Evolutionary conservation across 345 rosid species (phyloP).

Genomic region (Populus alba): DNA sequence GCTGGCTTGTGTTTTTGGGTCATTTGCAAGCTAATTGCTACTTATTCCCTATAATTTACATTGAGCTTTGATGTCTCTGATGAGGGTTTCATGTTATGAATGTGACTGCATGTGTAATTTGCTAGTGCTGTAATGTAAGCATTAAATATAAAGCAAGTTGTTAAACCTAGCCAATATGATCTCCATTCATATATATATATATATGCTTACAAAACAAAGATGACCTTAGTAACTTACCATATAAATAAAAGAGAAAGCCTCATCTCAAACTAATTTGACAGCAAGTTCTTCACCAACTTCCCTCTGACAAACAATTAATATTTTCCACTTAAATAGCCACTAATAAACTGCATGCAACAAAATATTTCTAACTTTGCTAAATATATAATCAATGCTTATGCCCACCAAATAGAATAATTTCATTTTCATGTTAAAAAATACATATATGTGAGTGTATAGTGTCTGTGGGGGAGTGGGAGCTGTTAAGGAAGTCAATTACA

Average conservation of each 20-base stretch:
- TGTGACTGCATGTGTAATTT: too few relatives aligned
- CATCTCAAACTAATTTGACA: constrained; percentile 3
- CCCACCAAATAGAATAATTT: neutral
- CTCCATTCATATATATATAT: neutral
- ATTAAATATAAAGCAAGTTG: too few relatives aligned
- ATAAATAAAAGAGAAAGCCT: neutral
- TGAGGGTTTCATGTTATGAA: neutral
- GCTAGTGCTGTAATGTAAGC: too few relatives aligned
- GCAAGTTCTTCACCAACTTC: constrained; percentile 16
- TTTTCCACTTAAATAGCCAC: neutral
- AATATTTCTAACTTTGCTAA: neutral
- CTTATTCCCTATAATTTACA: neutral
- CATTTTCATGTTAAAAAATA: neutral
- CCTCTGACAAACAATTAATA: constrained; percentile 4
- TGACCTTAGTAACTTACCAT: neutral
- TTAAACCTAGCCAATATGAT: neutral
- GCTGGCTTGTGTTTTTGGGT: neutral
- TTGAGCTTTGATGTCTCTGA: neutral
- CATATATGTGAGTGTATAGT: neutral
- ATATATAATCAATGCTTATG: neutral
- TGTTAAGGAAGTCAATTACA: neutral
- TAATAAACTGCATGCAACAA: constrained; percentile 12
- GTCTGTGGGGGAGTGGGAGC: neutral
- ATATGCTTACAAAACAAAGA: neutral
- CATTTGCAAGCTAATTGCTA: neutral